Percentiles rank a stretch among this genome's conserved stretches.
Evolutionary conservation across 768 basidiomycete genomes (phyloP).

Genomic region (Atractiella rhizophila): DNA sequence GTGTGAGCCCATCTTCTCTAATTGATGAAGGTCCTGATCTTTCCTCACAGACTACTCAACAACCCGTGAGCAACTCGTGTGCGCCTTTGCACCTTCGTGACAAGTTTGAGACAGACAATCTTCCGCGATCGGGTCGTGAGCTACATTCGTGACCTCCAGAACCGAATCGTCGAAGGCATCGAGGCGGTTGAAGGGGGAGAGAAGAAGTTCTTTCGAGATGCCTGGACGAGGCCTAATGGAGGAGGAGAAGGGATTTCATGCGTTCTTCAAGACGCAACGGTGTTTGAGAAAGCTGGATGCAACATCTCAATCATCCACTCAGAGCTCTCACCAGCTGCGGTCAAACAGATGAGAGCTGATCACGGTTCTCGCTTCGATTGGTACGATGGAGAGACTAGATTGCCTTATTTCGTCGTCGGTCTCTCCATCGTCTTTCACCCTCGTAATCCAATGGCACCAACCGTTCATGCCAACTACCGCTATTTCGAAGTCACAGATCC

Average conservation of each 20-base stretch:
- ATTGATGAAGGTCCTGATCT: no score
- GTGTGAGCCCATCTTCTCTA: no score
- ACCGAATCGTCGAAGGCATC: no score
- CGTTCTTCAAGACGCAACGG: constrained; percentile 35
- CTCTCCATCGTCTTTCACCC: constrained; percentile 85
- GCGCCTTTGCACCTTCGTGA: no score
- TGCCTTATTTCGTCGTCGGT: constrained; percentile 85
- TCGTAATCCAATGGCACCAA: constrained; percentile 73
- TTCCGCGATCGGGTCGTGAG: no score
- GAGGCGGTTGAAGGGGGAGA: no score
- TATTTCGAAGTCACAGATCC: constrained; percentile 75
- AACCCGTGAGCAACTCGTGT: no score
- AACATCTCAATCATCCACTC: constrained; percentile 85
- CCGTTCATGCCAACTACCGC: constrained; percentile 84
- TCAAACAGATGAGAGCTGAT: constrained; percentile 84
- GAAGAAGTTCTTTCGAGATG: constrained; percentile 14
- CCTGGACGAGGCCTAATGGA: constrained; percentile 22
- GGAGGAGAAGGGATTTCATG: constrained; percentile 60
- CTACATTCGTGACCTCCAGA: no score
- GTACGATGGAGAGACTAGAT: constrained; percentile 28
- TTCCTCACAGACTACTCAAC: no score
- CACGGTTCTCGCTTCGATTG: constrained; percentile 26
- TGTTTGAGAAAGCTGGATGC: constrained; percentile 86
- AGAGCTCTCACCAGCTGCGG: constrained; percentile 57
- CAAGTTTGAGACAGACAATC: no score